Conservation (phyloP, 768 basidiomycete species). For the Collybia sordida region DNA sequence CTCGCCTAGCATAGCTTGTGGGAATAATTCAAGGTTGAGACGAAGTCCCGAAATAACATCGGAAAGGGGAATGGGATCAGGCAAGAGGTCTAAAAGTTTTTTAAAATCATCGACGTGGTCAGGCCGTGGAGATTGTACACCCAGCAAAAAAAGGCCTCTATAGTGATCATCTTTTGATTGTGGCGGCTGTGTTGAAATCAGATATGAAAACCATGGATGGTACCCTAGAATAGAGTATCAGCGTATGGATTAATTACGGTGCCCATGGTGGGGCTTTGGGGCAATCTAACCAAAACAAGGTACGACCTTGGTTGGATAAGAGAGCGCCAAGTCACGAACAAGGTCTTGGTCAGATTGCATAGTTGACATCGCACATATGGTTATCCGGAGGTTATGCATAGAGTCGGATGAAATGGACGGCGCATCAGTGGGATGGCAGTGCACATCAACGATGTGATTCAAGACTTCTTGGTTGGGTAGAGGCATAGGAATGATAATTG, state of each 20-base stretch:
- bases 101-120: conserved; percentile 45
- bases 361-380: conserved; percentile 84
- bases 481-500: not conserved
- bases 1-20: conserved; percentile 86
- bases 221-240: conserved; percentile 52
- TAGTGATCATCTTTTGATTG: conserved; percentile 76
- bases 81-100: conserved; percentile 61
- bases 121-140: conserved; percentile 17
- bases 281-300: conserved; percentile 81
- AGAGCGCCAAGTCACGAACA: conserved; percentile 63
- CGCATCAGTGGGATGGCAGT: conserved; percentile 92
- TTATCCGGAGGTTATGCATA: conserved; percentile 59
- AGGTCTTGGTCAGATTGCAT: conserved; percentile 64
- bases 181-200: conserved; percentile 51
- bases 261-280: conserved; percentile 7
- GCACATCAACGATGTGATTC: conserved; percentile 77
- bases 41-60: conserved; percentile 63
- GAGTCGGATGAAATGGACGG: conserved; percentile 38
- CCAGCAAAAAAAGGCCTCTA: conserved; percentile 59
- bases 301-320: conserved; percentile 66
- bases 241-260: conserved; percentile 4
- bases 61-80: conserved; percentile 65
- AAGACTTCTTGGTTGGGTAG: conserved; percentile 44
- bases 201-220: conserved; percentile 93
- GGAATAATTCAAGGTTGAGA: conserved; percentile 55